Conservation (phyloP, 108 stramenopile genomes). For the Seminavis robusta region DNA sequence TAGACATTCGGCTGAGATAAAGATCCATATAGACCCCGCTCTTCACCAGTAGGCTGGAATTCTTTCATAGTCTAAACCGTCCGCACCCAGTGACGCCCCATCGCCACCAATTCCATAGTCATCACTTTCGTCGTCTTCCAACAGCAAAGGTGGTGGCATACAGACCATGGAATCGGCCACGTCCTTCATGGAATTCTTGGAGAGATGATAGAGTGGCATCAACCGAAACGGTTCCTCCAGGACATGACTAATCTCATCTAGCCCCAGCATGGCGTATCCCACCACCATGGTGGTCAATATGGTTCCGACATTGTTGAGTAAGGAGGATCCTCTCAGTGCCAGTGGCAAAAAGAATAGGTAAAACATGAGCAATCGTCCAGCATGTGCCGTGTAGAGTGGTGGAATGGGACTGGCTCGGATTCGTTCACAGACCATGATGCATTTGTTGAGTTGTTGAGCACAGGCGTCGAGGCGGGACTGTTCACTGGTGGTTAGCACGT, state of each 20-base stretch:
- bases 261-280: slow-evolving; percentile 50
- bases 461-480: slow-evolving; percentile 29
- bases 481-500: slow-evolving; percentile 26
- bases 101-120: too few relatives aligned
- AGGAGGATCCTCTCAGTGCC: slow-evolving; percentile 22
- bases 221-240: slow-evolving; percentile 51
- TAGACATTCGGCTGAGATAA: too few relatives aligned
- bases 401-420: slow-evolving; percentile 47
- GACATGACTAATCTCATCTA: slow-evolving; percentile 46
- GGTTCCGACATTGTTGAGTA: slow-evolving; percentile 19
- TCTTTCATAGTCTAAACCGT: background rate
- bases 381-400: slow-evolving; percentile 38
- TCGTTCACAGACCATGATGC: slow-evolving; percentile 29
- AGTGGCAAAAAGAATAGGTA: slow-evolving; percentile 38
- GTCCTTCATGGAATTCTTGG: slow-evolving; percentile 33
- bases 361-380: slow-evolving; percentile 34
- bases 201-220: slow-evolving; percentile 47
- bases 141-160: slow-evolving; percentile 32
- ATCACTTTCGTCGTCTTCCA: background rate
- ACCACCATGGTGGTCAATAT: slow-evolving; percentile 26
- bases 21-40: too few relatives aligned
- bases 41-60: too few relatives aligned
- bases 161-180: slow-evolving; percentile 39
- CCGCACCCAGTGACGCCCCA: too few relatives aligned
- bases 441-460: slow-evolving; percentile 19